A percentile compares a stretch with the other conserved stretches of the same genome.
phyloP scores from a whole-genome alignment of 176 grass and related monocot species.

The Cenchrus americanus region DNA sequence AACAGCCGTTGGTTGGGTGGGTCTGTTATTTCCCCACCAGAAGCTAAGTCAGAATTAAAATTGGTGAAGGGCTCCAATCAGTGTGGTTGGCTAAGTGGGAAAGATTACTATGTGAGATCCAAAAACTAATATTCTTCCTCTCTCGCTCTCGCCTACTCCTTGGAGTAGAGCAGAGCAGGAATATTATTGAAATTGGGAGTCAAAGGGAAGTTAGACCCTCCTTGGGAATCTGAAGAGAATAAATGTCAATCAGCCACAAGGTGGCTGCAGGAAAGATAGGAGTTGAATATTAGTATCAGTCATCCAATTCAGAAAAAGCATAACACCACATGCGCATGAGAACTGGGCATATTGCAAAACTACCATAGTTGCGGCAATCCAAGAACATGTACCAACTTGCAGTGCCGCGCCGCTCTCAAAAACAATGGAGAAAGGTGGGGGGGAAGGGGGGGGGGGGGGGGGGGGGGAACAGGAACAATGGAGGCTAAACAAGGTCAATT shows the following conservation, averaged over 20 bases:
- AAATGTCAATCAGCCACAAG: not conserved
- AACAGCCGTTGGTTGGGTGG: not conserved
- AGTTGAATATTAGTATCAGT: slow-evolving; percentile 30
- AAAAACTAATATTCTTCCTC: not conserved
- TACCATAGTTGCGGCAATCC: not conserved
- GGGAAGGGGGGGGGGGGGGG: not conserved
- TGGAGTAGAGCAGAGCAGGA: not conserved
- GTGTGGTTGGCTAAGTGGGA: not conserved
- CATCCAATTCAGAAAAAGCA: not conserved
- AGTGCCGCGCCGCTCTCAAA: not conserved
- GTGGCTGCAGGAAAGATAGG: not conserved
- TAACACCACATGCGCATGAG: not conserved
- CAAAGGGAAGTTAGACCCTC: not conserved
- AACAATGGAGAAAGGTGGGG: not conserved
- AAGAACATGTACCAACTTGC: not conserved
- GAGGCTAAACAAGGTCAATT: no score
- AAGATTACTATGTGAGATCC: not conserved
- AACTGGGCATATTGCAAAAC: slow-evolving; percentile 30
- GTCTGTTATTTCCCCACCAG: not conserved
- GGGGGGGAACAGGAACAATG: not conserved
- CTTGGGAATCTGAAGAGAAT: slow-evolving; percentile 40
- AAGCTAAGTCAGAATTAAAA: not conserved
- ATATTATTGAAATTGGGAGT: slow-evolving; percentile 19
- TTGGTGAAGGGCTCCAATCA: not conserved
- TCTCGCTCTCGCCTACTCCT: no score